A percentile compares a stretch with the other conserved stretches of the same genome.
These are phyloP conservation scores for Neurospora tetraspora DNA, from an alignment of 495 filamentous ascomycete genomes.

Conservation along the genomic window DNA sequence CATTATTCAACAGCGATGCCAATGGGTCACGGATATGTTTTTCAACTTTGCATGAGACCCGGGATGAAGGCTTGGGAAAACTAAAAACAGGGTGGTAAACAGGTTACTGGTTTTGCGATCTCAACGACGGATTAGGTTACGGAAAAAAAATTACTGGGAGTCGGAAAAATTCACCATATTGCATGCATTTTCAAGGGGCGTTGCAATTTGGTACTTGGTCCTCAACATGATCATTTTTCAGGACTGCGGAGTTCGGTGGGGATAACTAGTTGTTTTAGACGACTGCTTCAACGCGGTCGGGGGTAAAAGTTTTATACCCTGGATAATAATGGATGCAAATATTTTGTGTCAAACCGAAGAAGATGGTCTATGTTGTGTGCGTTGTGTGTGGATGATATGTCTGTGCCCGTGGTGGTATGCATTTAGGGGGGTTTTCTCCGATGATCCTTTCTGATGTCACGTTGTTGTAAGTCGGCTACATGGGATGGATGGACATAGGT, in stretches of 20 bases:
- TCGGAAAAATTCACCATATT: conserved; percentile 23
- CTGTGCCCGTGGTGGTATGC: neutral
- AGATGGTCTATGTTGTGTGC: neutral
- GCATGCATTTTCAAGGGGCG: conserved; percentile 28
- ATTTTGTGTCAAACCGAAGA: neutral
- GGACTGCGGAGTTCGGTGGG: conserved; percentile 19
- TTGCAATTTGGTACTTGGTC: conserved; percentile 26
- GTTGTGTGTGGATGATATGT: neutral
- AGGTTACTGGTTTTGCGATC: conserved; percentile 9
- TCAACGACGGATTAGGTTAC: conserved; percentile 17
- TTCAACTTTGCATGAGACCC: conserved; percentile 13
- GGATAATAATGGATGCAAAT: neutral
- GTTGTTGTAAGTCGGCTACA: neutral
- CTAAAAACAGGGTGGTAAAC: conserved; percentile 3
- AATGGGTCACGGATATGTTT: conserved; percentile 11
- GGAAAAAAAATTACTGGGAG: conserved; percentile 11
- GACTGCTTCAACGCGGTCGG: conserved; percentile 28
- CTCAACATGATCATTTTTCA: conserved; percentile 23
- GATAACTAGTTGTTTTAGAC: conserved; percentile 7
- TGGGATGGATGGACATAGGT: neutral
- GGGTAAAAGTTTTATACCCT: neutral
- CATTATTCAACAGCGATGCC: conserved; percentile 2
- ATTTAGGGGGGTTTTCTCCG: neutral
- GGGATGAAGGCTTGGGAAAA: conserved; percentile 4
- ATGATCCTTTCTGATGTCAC: neutral